Base-by-base conservation (phyloP, 1,284 basidiomycete genomes). In the Anthracocystis walkeri region DNA sequence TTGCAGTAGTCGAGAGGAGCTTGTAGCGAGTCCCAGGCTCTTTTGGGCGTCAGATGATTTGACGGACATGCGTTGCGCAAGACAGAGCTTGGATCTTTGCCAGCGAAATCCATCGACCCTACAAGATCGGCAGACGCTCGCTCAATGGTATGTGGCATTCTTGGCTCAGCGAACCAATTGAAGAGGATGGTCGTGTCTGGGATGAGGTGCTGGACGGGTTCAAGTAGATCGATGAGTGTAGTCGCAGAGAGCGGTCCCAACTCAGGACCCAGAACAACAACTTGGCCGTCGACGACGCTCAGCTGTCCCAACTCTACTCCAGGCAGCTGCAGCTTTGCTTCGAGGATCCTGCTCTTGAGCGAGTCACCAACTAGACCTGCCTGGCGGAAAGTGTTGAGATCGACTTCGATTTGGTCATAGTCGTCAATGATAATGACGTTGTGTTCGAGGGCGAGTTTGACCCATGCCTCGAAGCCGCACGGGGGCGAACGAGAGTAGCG, bases 131-230 rank as follows among this genome's bases (percentile, higher is more conserved):
- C 41, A 14, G 42, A 21, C 11, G 53, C n/a, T 6, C 33, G 4
- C 4, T 45, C 7, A 4, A 44, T 4, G 3, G 59, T 46, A 7
- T 59, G 55, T 6, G 65, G 65, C 33, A 63, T 46, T 21, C 65
- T 56, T 3, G 70, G 58, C 46, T 73, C 70, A 6, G 70, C 57
- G 23, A 45, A 68, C 60, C 60, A 73, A 27, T 73, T 73, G 70
- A 67, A 73, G 5, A 44, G 58, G n/a, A 73, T 21, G 3, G 60
- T 45, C 5, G 67, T 44, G 20, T 73, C 65, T 6, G 70, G 70
- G n/a, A 73, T 55, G 11, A 59, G 23, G 40, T 59, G 54, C 27
- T 63, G 46, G 7, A 73, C 65, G 4, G 70, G 70, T 18, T 60
- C 20, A 6, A 73, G 53, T 2, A 73, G 20, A 8, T 63, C 52